Evolutionary conservation across 2,329 filamentous ascomycete species (phyloP).

Genomic region (Diplodia corticola): DNA sequence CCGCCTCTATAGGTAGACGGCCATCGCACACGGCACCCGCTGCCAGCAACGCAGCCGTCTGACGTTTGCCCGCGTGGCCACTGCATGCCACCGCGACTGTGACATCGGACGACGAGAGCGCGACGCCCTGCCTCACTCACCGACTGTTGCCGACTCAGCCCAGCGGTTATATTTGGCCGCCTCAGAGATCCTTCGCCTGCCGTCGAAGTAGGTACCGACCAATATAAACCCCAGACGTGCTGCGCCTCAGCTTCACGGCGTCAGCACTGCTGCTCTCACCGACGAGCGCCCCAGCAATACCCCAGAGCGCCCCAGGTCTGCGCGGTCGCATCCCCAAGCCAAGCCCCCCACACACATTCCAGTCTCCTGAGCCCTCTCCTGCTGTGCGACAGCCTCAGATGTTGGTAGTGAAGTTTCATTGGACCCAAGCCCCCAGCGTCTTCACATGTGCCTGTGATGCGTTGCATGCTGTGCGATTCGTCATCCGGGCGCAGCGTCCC

Average conservation of each 20-base stretch:
- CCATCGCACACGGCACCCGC: slow-evolving; percentile 12
- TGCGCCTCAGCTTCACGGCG: slow-evolving; percentile 19
- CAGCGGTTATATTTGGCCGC: slow-evolving; percentile 15
- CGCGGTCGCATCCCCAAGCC: neutral
- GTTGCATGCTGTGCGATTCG: slow-evolving; percentile 12
- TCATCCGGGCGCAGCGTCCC: slow-evolving; percentile 1
- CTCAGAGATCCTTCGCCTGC: slow-evolving; percentile 6
- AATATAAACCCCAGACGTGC: slow-evolving; percentile 14
- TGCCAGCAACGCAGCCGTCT: slow-evolving; percentile 6
- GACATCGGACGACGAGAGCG: neutral
- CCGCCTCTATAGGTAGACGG: slow-evolving; percentile 1
- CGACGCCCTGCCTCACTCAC: slow-evolving; percentile 1
- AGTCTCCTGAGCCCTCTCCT: slow-evolving; percentile 17
- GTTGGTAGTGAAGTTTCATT: slow-evolving; percentile 15
- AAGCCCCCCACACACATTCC: neutral
- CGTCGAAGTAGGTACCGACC: slow-evolving; percentile 3
- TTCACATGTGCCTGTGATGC: slow-evolving; percentile 18
- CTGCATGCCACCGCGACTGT: slow-evolving; percentile 1
- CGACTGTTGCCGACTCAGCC: slow-evolving; percentile 16
- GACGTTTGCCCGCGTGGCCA: slow-evolving; percentile 12
- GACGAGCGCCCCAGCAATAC: neutral
- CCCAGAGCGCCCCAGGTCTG: slow-evolving; percentile 7
- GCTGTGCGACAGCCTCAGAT: slow-evolving; percentile 8
- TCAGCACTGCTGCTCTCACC: slow-evolving; percentile 10
- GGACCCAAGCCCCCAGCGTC: slow-evolving; percentile 1